Evolutionary conservation across 805 yeast genomes (phyloP), one percentile per base, ranked within the genome.

Genomic region (Ogataea wickerhamii): DNA sequence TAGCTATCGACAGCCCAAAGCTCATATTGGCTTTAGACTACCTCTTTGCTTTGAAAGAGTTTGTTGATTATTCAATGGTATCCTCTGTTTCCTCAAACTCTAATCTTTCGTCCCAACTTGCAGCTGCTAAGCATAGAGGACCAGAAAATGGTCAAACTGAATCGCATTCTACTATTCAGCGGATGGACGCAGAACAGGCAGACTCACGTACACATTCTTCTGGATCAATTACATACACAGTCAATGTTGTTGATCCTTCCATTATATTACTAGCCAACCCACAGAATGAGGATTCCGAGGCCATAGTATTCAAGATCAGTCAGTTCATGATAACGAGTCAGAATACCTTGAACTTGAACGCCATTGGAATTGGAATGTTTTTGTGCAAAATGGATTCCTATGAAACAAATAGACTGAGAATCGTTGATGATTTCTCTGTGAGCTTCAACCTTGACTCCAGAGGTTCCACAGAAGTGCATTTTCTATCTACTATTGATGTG

Each of bases 391-490:
- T 93, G 95, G 73, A 81, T 47, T 56, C 74, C 4, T 71, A 70
- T 36, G 81, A 80, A n/a, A 71, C 73, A 8, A 71, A 71, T 38
- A 70, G 81, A 37, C 66, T 88, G 35, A 67, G 96, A 38, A 73
- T 93, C 20, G 70, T 93, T 42, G 97, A 93, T 59, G 96, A 93
- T 51, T 93, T 91, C 60, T 83, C 95, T 1, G 64, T 87, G 2
- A 78, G 88, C 1, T 70, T 85, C 39, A 76, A 87, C 0, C 63
- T 84, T 38, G 96, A 91, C 53, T 70, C 75, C 6, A 68, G 87
- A 31, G 82, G 82, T 4, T 78, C 94, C 0, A 73, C 80, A 1
- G 55, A 70, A 0, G 73, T 75, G 1, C 74, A 74, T 16, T 69
- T 74, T 34, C 55, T 87, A 35, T 81, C 95, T 0, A 67, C 71